Base-by-base conservation (phyloP, 768 basidiomycete species). In the Boletus vinaceobasis region DNA sequence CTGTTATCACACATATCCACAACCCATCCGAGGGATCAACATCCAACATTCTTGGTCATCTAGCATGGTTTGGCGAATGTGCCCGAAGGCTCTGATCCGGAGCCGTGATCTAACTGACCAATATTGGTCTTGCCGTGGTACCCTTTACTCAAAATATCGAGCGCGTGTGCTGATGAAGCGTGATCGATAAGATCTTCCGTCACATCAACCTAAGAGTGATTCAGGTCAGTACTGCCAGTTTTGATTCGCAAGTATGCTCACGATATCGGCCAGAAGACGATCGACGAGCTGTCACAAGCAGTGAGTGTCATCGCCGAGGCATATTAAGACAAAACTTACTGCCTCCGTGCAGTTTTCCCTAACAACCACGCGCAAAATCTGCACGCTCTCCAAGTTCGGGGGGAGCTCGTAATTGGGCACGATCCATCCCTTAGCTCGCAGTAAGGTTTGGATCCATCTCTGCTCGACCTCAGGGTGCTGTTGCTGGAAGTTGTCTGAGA, bases 21-120 rank as follows among this genome's bases (percentile, higher is more conserved):
- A 1, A 39, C 19, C 13, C 17, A 45, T 42, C 29, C 11, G 1
- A 33, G 9, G 7, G 3, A 13, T 39, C 19, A n/a, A 23, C 7
- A 2, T 35, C 32, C 32, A 11, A n/a, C 17, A 42, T 23, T 19
- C 40, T 35, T 48, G 5, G 26, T 10, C 55, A 33, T 37, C 32
- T 73, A 90, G 67, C 88, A 90, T 17, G 81, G 71, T 63, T 83
- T 87, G 45, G 87, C 78, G 65, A 80, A 90, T 4, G 88, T 88
- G 13, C 87, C 86, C 44, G 77, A 81, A 37, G 75, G 64, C 52
- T 70, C 58, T 32, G 74, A 76, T 8, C 76, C 81, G 2, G 79
- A 77, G 1, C 77, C 80, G 43, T 73, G 58, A 27, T 82, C 77
- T 52, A 87, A 60, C 70, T 73, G 38, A 79, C 84, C 59, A 37